Base-by-base conservation (phyloP, 2,329 filamentous ascomycete genomes). In the Huntiella bhutanensis region DNA sequence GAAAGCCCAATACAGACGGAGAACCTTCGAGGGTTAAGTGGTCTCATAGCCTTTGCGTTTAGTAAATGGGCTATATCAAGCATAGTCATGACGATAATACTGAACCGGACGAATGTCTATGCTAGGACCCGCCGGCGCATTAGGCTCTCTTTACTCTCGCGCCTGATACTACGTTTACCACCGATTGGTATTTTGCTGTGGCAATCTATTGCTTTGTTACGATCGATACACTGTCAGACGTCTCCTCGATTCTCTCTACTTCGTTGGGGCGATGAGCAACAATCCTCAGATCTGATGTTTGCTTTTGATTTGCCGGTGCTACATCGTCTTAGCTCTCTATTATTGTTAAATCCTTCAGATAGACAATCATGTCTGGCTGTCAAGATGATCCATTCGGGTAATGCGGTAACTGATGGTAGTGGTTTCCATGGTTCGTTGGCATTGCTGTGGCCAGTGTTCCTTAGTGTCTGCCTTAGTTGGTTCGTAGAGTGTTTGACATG, bases 41-140 rank as follows among this genome's bases (percentile, higher is more conserved):
- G 83, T 51, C 76, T 96, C 49, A 87, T 96, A 61, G 82, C 77
- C 55, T 98, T 96, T 61, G 70, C 86, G 38, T 92, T 83, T 1
- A 92, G 84, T 61, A 82, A 82, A 60, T 96, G 91, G 91, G 87
- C 88, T 1, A 65, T 96, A 49, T 78, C 80, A 45, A 95, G 86
- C 55, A 78, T 96, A 54, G 75, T 79, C 34, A 82, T 88, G 69
- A 85, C 85, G 16, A 74, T 96, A 49, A 65, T 95, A 49, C 68
- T 96, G 17, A 96, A 96, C 59, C 77, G 91, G 48, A 92, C 91
- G 5, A 80, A 87, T 49, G 91, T 96, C 54, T 96, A 94, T 61
- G 88, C 86, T 37, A 88, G 87, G 0, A 88, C 85, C 11, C 72
- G 91, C 51, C 74, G 87, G 45, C 77, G 82, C 45, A 67, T 95